Percentiles rank a stretch among this genome's conserved stretches.
Evolutionary conservation across 225 moss, liverwort and hornwort species (phyloP).

Genomic region (Thuidium tamariscinum): DNA sequence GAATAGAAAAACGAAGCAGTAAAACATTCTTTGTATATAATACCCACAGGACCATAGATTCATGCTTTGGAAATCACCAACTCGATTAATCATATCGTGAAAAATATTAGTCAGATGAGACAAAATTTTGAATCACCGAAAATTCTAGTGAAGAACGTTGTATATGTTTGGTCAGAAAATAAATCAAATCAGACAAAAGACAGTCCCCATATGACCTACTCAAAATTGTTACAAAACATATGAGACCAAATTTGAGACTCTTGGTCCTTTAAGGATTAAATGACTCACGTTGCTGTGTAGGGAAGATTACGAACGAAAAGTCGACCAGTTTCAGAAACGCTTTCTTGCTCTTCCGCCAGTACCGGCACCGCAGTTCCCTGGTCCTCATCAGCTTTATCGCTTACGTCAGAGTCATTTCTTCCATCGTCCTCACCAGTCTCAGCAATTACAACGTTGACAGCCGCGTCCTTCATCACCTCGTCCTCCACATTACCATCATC

Average conservation of each 20-base stretch:
- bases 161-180: background rate
- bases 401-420: constrained; percentile 2
- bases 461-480: background rate
- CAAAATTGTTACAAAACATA: background rate
- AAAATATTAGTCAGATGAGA: background rate
- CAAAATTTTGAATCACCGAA: background rate
- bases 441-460: constrained; percentile 7
- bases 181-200: background rate
- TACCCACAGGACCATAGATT: background rate
- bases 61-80: background rate
- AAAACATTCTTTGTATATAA: background rate
- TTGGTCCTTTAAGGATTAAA: background rate
- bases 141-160: background rate
- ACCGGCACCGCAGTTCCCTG: constrained; percentile 10
- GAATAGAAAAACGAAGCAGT: background rate
- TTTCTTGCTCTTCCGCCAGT: constrained; percentile 66
- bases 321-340: constrained; percentile 87
- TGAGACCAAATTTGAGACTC: background rate
- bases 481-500: background rate
- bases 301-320: constrained; percentile 92
- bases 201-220: background rate
- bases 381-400: background rate
- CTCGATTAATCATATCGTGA: background rate
- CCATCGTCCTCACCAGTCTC: constrained; percentile 7
- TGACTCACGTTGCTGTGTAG: constrained; percentile 73